phyloP scores from a whole-genome alignment of 2,329 filamentous ascomycete genomes.

The Lecanoromycetidae sp. region DNA sequence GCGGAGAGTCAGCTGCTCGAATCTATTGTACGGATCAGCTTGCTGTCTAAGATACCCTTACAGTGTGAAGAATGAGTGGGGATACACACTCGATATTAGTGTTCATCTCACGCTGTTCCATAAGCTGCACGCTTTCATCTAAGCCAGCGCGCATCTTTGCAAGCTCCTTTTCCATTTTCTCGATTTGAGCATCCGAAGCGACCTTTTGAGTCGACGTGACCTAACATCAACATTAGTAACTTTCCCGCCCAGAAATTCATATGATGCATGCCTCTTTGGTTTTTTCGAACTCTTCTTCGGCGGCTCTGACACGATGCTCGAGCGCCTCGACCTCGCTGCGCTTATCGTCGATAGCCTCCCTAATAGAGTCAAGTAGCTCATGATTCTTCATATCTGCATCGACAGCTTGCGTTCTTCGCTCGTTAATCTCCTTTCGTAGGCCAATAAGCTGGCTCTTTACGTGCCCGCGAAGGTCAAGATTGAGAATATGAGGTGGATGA shows the following conservation, averaged over 20 bases:
- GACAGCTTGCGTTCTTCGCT: constrained; percentile 66
- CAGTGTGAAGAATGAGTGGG: not conserved
- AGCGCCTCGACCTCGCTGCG: constrained; percentile 82
- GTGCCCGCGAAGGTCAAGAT: constrained; percentile 71
- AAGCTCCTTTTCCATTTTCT: constrained; percentile 98
- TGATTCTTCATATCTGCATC: constrained; percentile 92
- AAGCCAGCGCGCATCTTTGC: constrained; percentile 77
- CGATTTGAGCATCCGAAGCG: constrained; percentile 82
- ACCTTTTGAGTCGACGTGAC: constrained; percentile 76
- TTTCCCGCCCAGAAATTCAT: no score
- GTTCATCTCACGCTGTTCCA: constrained; percentile 93
- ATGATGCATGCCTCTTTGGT: constrained; percentile 57
- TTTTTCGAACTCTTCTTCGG: constrained; percentile 87
- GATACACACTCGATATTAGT: constrained; percentile 76
- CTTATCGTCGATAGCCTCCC: constrained; percentile 95
- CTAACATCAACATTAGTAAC: no score
- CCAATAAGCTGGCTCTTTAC: constrained; percentile 67
- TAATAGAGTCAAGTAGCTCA: constrained; percentile 84
- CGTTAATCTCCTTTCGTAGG: constrained; percentile 83
- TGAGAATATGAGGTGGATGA: constrained; percentile 76
- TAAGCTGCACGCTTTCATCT: constrained; percentile 73
- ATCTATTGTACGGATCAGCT: constrained; percentile 38
- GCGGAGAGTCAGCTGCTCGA: constrained; percentile 79
- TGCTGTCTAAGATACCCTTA: not conserved
- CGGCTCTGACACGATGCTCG: constrained; percentile 74